Evolutionary conservation across 148 eudicot species (phyloP).

Genomic region (Vaccinium vitisidaea): DNA sequence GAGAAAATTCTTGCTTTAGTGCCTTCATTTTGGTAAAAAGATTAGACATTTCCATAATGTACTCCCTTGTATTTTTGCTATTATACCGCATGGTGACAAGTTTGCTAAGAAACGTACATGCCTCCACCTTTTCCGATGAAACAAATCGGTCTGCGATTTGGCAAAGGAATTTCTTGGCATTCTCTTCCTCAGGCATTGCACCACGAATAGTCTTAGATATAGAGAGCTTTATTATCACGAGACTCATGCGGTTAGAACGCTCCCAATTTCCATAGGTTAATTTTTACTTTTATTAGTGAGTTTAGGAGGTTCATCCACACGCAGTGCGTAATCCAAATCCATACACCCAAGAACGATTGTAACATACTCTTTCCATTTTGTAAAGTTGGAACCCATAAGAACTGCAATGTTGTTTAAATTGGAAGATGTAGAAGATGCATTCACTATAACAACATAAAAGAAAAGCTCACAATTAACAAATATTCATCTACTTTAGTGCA

Average conservation of each 20-base stretch:
- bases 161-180: neutral
- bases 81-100: neutral
- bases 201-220: neutral
- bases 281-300: neutral
- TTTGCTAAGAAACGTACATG: neutral
- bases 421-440: neutral
- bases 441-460: neutral
- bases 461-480: no score
- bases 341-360: neutral
- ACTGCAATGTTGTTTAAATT: neutral
- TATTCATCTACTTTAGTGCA: no score
- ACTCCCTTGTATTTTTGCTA: neutral
- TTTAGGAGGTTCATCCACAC: neutral
- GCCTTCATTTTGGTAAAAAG: neutral
- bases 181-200: neutral
- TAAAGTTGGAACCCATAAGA: neutral
- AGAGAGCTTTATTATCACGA: no score
- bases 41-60: neutral
- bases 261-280: neutral
- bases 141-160: neutral
- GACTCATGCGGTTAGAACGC: no score
- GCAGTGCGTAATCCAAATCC: neutral
- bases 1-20: no score
- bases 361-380: neutral
- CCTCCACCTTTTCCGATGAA: neutral